Base-by-base conservation (phyloP, 768 basidiomycete genomes). In the Boletus subparvulus region DNA sequence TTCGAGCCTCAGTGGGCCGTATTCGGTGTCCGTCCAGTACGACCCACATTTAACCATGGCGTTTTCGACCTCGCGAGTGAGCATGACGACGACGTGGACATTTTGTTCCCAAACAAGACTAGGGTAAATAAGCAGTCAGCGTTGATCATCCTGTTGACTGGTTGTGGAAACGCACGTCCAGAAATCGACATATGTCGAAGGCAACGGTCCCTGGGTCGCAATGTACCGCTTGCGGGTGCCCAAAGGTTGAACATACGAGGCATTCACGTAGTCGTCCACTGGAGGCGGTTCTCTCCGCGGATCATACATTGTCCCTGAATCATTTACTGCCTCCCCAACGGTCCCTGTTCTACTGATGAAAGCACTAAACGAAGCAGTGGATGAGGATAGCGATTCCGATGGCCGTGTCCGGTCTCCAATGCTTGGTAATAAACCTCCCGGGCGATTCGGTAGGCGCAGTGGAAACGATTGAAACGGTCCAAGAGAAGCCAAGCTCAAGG, bases 51-150 rank as follows among this genome's bases (percentile, higher is more conserved):
- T 98, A 65, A 94, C 78, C 69, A 85, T 83, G 19, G 91, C 81
- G 48, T 90, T 91, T 69, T 98, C 96, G 54, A 90, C 79, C 67
- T 96, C 92, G 55, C 88, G 87, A 4, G 96, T 98, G 54, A 98
- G 84, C 96, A 98, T 98, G 59, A 97, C 90, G 61, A 98, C 93
- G 48, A 97, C 92, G 60, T 90, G 88, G 0, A 97, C 90, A 61
- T 92, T 88, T 71, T 98, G 94, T 67, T 98, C 92, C 90, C 94
- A 96, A 51, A 89, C 86, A 16, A 98, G 80, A 33, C 91, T 92
- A 48, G 41, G 39, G 28, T 13, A 36, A 54, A 42, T 12, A 47
- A 50, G 24, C 7, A 13, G 26, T 69, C 47, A 69, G 59, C 6
- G 12, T 33, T 24, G 2, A 24, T 17, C 47, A 21, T 41, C 37